Conservation (phyloP, 441 rosid species). For the Codiaeum variegatum region DNA sequence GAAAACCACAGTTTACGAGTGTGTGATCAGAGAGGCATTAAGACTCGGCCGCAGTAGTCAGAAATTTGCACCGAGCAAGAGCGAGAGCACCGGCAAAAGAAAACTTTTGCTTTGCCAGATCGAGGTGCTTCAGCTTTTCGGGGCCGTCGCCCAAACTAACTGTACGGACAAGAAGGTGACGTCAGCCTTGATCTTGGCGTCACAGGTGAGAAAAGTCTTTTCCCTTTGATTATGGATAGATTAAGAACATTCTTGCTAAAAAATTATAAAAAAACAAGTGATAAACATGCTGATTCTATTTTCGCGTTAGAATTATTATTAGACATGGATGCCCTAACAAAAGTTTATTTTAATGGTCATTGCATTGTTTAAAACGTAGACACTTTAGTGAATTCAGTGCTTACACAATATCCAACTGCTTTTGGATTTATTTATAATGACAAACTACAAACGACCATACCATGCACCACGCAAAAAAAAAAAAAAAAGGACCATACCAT, state of each 20-base stretch:
- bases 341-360: not conserved
- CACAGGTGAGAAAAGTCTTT: constrained; percentile 30
- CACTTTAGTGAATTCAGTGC: constrained; percentile 7
- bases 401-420: not conserved
- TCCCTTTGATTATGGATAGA: not conserved
- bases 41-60: constrained; percentile 29
- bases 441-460: not conserved
- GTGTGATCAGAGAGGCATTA: constrained; percentile 55
- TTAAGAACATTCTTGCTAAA: not conserved
- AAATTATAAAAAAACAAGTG: not conserved
- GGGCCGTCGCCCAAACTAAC: constrained; percentile 33
- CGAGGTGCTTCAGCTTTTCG: constrained; percentile 71
- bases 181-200: constrained; percentile 49
- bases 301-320: not conserved
- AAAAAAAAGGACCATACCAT: too few relatives aligned
- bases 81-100: constrained; percentile 37
- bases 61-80: constrained; percentile 21
- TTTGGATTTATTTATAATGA: not conserved
- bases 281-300: not conserved
- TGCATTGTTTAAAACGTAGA: constrained; percentile 2
- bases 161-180: constrained; percentile 39
- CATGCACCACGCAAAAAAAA: too few relatives aligned
- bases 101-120: constrained; percentile 60
- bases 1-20: constrained; percentile 53
- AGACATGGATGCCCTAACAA: constrained; percentile 2